Base-by-base conservation (phyloP, 441 rosid genomes). In the Populus tomentosa region DNA sequence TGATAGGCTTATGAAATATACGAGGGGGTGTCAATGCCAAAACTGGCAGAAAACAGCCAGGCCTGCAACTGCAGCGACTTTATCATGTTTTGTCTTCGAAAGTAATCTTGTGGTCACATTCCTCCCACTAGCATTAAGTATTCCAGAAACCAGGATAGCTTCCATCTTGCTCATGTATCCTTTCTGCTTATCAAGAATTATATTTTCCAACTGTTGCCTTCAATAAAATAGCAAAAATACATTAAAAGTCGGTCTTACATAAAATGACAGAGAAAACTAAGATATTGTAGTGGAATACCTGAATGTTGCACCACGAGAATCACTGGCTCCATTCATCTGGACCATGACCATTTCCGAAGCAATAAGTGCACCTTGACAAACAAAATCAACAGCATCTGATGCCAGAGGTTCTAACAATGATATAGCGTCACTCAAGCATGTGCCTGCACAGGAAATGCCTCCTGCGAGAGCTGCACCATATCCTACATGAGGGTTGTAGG, bases 161-260 rank as follows among this genome's bases (percentile, higher is more conserved):
- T 97, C 99, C 99, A 96, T 96, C 87, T 96, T 96, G 91, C 99
- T 96, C 98, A 94, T 94, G 67, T 98, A 95, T 91, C 69, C 92
- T 98, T 87, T 92, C 97, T 92, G 99, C 84, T 94, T 96, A 1
- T 96, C 98, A 32, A 94, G 91, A 75, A 92, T 92, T 69, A 94
- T 96, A 83, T 96, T 96, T 80, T 94, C 99, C 79, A 96, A 80
- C 71, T 94, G 97, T 30, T 95, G 97, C 86, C 99, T 95, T 78
- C 56, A 82, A 71, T 24, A 61, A 61, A 10, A 77, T 78, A 46
- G 50, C 46, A 18, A 6, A n/a, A n/a, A 20, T 38, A 28, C 18
- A 70, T 40, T 32, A 69, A 59, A 23, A 10, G 5, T 21, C 26
- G n/a, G 18, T 28, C 9, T 26, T 26, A 26, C 28, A 26, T 26